A percentile compares a stretch with the other conserved stretches of the same genome.
Conservation (phyloP, 768 basidiomycete genomes). For the Xanthoconium purpureum region DNA sequence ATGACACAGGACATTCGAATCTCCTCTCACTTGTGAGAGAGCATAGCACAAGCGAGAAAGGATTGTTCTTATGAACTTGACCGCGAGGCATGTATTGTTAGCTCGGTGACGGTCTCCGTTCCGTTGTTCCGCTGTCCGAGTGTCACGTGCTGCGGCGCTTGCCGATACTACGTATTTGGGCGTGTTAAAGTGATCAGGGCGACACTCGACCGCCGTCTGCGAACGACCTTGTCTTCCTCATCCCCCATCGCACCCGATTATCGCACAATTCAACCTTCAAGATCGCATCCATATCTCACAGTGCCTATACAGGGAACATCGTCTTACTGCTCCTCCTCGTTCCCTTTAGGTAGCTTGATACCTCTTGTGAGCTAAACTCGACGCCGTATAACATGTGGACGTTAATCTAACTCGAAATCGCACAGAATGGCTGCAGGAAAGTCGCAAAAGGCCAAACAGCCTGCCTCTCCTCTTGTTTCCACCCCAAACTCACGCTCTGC, state of each 20-base stretch:
- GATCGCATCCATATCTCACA: constrained; percentile 13
- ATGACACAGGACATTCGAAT: no score
- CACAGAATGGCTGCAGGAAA: constrained; percentile 30
- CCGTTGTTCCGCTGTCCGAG: constrained; percentile 20
- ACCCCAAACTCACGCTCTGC: constrained; percentile 6
- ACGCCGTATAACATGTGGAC: neutral
- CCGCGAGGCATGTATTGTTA: neutral
- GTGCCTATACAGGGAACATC: neutral
- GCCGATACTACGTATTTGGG: constrained; percentile 28
- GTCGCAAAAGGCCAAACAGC: constrained; percentile 27
- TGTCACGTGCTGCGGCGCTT: constrained; percentile 33
- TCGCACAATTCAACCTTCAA: constrained; percentile 12
- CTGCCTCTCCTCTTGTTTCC: constrained; percentile 4
- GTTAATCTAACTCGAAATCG: constrained; percentile 18
- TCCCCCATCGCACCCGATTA: constrained; percentile 20
- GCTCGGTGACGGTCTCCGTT: constrained; percentile 10
- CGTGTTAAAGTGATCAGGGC: constrained; percentile 33
- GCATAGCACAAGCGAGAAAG: no score
- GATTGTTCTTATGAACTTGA: no score
- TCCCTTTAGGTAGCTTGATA: constrained; percentile 2
- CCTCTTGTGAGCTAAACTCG: constrained; percentile 14
- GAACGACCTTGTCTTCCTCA: constrained; percentile 14
- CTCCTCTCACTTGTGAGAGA: no score
- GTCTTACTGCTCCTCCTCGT: neutral
- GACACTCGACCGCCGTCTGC: constrained; percentile 15